These are phyloP conservation scores for Leccinum disarticulatum DNA, from an alignment of 768 basidiomycete genomes.

Conservation along the genomic window DNA sequence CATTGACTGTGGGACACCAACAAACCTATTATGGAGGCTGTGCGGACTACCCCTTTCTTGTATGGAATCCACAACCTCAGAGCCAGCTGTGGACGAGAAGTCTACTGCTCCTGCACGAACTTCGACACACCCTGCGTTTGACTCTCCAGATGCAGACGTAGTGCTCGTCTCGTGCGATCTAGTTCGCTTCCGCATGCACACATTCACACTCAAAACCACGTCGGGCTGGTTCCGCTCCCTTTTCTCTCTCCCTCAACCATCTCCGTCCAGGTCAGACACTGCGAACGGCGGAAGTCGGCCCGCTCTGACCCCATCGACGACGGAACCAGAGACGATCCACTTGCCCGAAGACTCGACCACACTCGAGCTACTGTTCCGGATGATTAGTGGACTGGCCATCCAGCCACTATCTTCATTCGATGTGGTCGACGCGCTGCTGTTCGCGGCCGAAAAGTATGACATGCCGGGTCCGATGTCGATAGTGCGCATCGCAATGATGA, in stretches of 20 bases:
- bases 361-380: conserved; percentile 56
- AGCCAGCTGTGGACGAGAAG: not conserved
- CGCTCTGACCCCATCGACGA: conserved; percentile 11
- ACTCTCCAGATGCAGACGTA: conserved; percentile 54
- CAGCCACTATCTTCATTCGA: conserved; percentile 52
- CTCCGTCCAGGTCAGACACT: not conserved
- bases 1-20: conserved; percentile 7
- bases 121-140: conserved; percentile 50
- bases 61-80: conserved; percentile 20
- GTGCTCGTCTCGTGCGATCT: conserved; percentile 44
- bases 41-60: not conserved
- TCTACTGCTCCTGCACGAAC: not conserved
- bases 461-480: conserved; percentile 65
- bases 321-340: conserved; percentile 42
- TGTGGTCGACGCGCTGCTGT: conserved; percentile 54
- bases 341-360: conserved; percentile 57
- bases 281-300: not conserved
- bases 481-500: conserved; percentile 56
- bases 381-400: conserved; percentile 61
- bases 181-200: conserved; percentile 47
- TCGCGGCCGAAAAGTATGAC: conserved; percentile 68
- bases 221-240: conserved; percentile 60
- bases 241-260: conserved; percentile 53
- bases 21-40: not conserved
- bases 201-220: conserved; percentile 56